Evolutionary conservation across 2,329 filamentous ascomycete species (phyloP), one percentile per base, ranked within the genome.

Genomic region (Botrytis fabae): DNA sequence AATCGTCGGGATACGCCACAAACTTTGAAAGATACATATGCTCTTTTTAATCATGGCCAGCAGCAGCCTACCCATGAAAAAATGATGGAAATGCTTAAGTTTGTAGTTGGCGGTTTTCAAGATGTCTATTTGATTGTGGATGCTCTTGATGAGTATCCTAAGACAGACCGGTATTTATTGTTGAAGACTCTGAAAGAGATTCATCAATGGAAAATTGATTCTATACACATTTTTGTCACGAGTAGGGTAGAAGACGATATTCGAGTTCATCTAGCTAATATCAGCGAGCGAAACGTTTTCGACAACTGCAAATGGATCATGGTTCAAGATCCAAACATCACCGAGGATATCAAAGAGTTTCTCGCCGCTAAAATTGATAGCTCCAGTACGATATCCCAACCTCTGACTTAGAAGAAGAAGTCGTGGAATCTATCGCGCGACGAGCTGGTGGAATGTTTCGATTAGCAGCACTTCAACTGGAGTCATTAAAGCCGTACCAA

Each of bases 381-480:
- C 35, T 38, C 35, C 4, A 38, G 35, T 38, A 38, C 35, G 35
- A 38, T 38, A 38, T 38, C 5, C 35, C 35, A 6, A 38, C 35
- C 35, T 38, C 48, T 51, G 48, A 51, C 4, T 14, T 51, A 0
- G 14, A n/a, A 10, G 48, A 51, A 6, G 48, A 51, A 51, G 48
- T 51, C 14, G 22, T 51, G 22, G 25, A 38, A 2, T 51, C 42
- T 8, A 9, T 68, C 16, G 46, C 35, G 32, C 32, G 32, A 35
- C 64, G 40, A 68, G 64, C 64, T n/a, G 44, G 57, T 38, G 44
- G 28, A 22, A 76, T 73, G 75, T 76, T 76, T 60, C 66, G 75
- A 14, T 68, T 76, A 16, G 75, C 73, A n/a, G 75, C 74, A 8
- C 68, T 76, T 44, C 74, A 76, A 57, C 46, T 76, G 6, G 73